These are phyloP conservation scores for Russula dissimulans DNA, from an alignment of 768 basidiomycete genomes.

Conservation along the genomic window DNA sequence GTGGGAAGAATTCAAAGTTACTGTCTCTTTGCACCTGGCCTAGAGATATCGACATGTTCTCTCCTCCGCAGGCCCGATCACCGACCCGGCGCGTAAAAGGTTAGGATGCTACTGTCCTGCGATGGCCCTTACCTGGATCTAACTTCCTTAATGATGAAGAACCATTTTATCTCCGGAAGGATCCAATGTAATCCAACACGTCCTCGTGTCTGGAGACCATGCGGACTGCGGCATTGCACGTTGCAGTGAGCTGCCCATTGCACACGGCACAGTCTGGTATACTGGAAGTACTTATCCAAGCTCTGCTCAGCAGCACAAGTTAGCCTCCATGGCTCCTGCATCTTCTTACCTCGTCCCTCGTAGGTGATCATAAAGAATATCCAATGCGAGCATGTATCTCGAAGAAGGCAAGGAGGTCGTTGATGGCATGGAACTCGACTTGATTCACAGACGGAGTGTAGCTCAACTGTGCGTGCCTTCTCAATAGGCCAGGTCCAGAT, in stretches of 20 bases:
- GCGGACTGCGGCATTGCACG: conserved; percentile 9
- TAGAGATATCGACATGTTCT: background rate
- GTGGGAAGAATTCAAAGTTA: too few species aligned
- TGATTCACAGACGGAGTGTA: too few species aligned
- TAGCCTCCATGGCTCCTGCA: too few species aligned
- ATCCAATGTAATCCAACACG: conserved; percentile 30
- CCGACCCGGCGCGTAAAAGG: conserved; percentile 9
- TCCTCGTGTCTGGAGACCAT: conserved; percentile 41
- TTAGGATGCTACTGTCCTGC: background rate
- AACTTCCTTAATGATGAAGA: conserved; percentile 13
- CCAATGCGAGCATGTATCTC: conserved; percentile 19
- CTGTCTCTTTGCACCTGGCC: too few species aligned
- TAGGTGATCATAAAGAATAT: conserved; percentile 24
- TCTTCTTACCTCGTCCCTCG: conserved; percentile 26
- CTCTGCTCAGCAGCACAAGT: background rate
- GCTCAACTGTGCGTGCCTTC: too few species aligned
- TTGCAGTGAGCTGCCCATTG: background rate
- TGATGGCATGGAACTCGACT: conserved; percentile 20
- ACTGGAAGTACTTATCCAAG: too few species aligned
- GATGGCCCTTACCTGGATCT: conserved; percentile 13
- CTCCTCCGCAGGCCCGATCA: background rate
- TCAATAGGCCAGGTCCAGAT: too few species aligned
- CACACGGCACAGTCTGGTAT: too few species aligned
- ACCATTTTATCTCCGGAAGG: conserved; percentile 19
- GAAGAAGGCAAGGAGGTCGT: conserved; percentile 20